phyloP scores from a whole-genome alignment of 106 monocot species.

The Dendrobium huoshanense region DNA sequence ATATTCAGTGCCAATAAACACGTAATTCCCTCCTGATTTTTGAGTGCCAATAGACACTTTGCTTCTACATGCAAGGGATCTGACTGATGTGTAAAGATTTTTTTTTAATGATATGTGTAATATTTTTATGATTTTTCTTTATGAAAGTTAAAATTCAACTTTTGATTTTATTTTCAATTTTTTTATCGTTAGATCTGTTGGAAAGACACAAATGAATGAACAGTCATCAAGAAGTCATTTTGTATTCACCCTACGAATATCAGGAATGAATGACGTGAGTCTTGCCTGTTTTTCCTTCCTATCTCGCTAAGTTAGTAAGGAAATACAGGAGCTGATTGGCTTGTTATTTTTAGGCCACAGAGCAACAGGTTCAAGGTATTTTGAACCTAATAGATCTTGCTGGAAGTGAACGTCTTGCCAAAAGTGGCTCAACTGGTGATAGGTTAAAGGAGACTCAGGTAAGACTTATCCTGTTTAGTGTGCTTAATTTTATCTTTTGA shows the following conservation, averaged over 20 bases:
- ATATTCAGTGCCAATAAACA: no score
- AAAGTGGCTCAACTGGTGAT: slow-evolving; percentile 86
- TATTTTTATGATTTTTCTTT: not conserved
- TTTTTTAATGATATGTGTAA: not conserved
- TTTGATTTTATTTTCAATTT: not conserved
- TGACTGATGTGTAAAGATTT: no score
- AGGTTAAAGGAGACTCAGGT: slow-evolving; percentile 93
- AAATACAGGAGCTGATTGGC: not conserved
- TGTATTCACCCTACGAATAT: slow-evolving; percentile 84
- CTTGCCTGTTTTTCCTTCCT: not conserved
- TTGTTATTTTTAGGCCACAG: slow-evolving; percentile 43
- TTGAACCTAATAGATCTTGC: slow-evolving; percentile 94
- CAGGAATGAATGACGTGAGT: slow-evolving; percentile 69
- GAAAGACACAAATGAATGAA: slow-evolving; percentile 89
- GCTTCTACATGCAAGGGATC: no score
- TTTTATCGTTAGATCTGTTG: slow-evolving; percentile 58
- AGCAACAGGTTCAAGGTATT: slow-evolving; percentile 88
- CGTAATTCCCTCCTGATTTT: no score
- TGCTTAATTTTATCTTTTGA: not conserved
- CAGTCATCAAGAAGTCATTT: slow-evolving; percentile 93
- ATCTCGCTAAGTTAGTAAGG: not conserved
- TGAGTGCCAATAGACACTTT: no score
- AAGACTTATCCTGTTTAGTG: not conserved
- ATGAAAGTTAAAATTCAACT: not conserved
- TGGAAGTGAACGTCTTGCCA: slow-evolving; percentile 86